phyloP scores from a whole-genome alignment of 805 yeast genomes.

The Maudiozyma saulgeensis region DNA sequence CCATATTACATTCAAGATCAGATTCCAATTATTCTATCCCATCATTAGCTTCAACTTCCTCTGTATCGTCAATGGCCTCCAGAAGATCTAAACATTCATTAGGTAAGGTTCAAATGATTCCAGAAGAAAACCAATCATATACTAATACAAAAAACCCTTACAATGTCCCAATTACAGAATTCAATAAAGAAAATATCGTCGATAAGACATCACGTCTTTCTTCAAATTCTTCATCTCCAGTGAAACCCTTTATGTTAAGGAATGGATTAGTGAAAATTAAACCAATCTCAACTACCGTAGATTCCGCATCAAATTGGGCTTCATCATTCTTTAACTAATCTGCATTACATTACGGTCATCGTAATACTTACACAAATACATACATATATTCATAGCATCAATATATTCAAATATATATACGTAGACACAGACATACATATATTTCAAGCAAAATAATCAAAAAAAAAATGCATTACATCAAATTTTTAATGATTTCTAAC shows the following conservation, averaged over 20 bases:
- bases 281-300: neutral
- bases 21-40: slow-evolving; percentile 32
- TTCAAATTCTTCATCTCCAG: neutral
- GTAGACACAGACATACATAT: neutral
- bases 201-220: neutral
- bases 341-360: neutral
- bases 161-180: neutral
- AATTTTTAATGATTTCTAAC: neutral
- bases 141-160: neutral
- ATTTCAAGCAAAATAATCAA: neutral
- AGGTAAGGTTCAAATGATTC: neutral
- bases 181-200: slow-evolving; percentile 1
- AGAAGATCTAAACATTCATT: slow-evolving; percentile 1
- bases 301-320: neutral
- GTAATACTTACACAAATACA: neutral
- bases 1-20: slow-evolving; percentile 21
- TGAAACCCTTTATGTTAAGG: slow-evolving; percentile 1
- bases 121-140: neutral
- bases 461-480: neutral
- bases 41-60: slow-evolving; percentile 34
- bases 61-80: slow-evolving; percentile 20
- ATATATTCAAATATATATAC: neutral
- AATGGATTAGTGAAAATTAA: neutral
- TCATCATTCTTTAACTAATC: neutral
- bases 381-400: neutral